A percentile compares a stretch with the other conserved stretches of the same genome.
Conservation (phyloP, 495 filamentous ascomycete genomes). For the Tuber brumale region DNA sequence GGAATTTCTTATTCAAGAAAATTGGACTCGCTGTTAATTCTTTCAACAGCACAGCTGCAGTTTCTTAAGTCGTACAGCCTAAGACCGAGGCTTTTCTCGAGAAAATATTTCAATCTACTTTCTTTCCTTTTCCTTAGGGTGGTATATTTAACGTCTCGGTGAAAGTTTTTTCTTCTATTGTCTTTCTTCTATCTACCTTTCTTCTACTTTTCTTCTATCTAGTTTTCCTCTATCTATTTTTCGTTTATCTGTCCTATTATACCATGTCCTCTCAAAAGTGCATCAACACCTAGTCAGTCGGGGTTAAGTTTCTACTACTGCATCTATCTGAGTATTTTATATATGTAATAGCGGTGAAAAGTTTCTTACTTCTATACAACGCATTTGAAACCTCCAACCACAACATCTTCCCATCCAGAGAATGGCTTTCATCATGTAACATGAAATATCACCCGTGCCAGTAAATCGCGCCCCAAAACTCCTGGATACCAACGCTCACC, state of each 20-base stretch:
- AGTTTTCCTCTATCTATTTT: not conserved
- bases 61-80: constrained; percentile 10
- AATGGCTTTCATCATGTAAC: not conserved
- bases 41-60: constrained; percentile 39
- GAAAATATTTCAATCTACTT: not conserved
- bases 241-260: not conserved
- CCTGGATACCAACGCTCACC: no score
- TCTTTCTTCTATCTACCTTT: not conserved
- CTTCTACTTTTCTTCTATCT: not conserved
- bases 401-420: not conserved
- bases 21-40: constrained; percentile 40
- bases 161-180: not conserved
- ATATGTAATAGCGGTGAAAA: not conserved
- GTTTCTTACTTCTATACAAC: not conserved
- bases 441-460: not conserved
- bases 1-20: constrained; percentile 74
- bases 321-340: not conserved
- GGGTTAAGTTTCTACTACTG: not conserved
- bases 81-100: not conserved
- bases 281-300: not conserved
- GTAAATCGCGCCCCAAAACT: no score
- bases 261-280: not conserved
- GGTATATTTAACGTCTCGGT: not conserved
- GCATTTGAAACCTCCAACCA: not conserved
- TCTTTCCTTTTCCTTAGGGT: not conserved